phyloP scores from a whole-genome alignment of 768 basidiomycete species.

The Gloeophyllum trabeum region DNA sequence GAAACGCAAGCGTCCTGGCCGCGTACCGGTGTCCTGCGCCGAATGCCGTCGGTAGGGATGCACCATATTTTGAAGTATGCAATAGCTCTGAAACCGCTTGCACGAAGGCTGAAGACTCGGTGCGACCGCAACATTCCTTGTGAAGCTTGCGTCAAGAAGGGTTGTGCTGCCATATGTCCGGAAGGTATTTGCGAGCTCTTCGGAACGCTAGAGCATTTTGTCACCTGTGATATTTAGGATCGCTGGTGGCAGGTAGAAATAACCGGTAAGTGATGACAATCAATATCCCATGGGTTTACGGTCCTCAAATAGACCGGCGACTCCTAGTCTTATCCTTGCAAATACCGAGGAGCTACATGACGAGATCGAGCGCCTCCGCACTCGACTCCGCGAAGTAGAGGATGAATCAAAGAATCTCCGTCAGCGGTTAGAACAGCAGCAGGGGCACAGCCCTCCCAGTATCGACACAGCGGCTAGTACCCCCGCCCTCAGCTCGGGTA shows the following conservation, averaged over 20 bases:
- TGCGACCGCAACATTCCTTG: constrained; percentile 68
- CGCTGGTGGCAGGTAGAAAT: constrained; percentile 47
- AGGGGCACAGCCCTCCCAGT: too few species aligned
- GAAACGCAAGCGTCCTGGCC: too few species aligned
- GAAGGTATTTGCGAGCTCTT: too few species aligned
- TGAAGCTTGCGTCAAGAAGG: constrained; percentile 66
- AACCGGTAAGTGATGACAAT: constrained; percentile 30
- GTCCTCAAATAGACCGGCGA: neutral
- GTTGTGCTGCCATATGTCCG: constrained; percentile 70
- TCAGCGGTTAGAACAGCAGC: constrained; percentile 46
- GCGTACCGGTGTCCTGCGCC: constrained; percentile 18
- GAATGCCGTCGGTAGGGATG: constrained; percentile 29
- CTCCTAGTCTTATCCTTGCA: constrained; percentile 41
- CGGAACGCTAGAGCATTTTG: too few species aligned
- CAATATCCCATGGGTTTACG: too few species aligned
- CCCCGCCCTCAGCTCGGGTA: too few species aligned
- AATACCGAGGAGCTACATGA: constrained; percentile 65
- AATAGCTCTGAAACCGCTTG: neutral
- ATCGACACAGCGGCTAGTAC: too few species aligned
- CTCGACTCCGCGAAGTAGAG: constrained; percentile 51
- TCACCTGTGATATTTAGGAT: constrained; percentile 23
- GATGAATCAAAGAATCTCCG: constrained; percentile 31
- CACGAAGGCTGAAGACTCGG: constrained; percentile 47
- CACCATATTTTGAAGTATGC: neutral
- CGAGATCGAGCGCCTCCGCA: constrained; percentile 40